Evolutionary conservation across 352 stramenopile genomes (phyloP), one percentile per base, ranked within the genome.

Genomic region (Phytophthora sp.): DNA sequence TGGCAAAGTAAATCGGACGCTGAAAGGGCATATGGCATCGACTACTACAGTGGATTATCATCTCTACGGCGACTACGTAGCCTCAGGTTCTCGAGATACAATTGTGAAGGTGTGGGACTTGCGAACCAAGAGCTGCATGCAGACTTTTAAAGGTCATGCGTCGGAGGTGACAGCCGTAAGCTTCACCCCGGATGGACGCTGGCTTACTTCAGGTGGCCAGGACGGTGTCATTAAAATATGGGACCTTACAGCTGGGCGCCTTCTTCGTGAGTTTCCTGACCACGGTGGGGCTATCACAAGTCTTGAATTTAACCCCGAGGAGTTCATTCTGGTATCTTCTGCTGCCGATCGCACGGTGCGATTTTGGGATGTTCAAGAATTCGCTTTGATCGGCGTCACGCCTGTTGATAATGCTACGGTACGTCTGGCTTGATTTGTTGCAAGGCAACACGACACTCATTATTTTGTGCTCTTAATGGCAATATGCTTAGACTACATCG

Each of bases 91-190:
- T 39, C 54, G 90, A 8, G 88, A 95, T 49, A 94, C 88, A 18
- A 89, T 91, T 42, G 86, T 95, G 33, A 95, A 95, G 61, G 85
- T 95, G 23, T 95, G 88, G 88, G 88, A 95, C 46, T 52, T 95
- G 27, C 83, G 84, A 21, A 93, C 81, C 11, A 94, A 93, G 67
- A 90, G 81, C 63, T 94, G 86, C 64, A 93, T 95, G 77, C 88
- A 94, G 61, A 91, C 82, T 11, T 95, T 94, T 62, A 93, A 94
- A 26, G 88, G 86, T 7, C 88, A 95, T 69, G 69, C 73, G 21
- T 89, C 69, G 6, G 83, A 95, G 41, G 76, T 94, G 45, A 95
- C 86, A 29, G 85, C 74, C 1, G 84, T 93, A 13, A 84, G 71
- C 53, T 94, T 95, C 53, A 94, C 86, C 6, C 88, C 86, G 0